Evolutionary conservation across 805 yeast genomes (phyloP).

Genomic region (Ogataea nakhonphanomensis): DNA sequence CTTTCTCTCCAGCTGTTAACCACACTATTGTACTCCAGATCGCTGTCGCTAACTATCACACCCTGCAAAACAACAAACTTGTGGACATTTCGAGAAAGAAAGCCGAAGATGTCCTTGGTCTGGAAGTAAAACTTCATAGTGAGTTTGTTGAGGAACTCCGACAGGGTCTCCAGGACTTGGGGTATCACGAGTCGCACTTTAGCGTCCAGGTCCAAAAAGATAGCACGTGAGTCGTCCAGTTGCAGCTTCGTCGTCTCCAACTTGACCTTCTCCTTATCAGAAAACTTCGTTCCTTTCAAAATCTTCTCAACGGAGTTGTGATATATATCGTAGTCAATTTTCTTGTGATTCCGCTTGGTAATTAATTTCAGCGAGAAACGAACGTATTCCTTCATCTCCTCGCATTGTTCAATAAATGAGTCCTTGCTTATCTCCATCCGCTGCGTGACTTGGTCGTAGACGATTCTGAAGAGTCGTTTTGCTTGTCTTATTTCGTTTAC

Average conservation of each 20-base stretch:
- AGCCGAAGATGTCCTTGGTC: conserved; percentile 35
- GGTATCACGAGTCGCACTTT: conserved; percentile 44
- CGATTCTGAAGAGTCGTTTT: conserved; percentile 22
- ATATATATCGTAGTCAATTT: conserved; percentile 38
- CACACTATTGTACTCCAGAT: conserved; percentile 33
- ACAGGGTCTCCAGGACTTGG: conserved; percentile 41
- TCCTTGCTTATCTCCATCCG: conserved; percentile 26
- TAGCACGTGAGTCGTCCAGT: conserved; percentile 30
- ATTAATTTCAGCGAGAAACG: conserved; percentile 38
- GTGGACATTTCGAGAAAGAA: conserved; percentile 31
- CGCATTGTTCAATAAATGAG: conserved; percentile 33
- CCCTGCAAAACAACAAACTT: conserved; percentile 35
- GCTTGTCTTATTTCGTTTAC: conserved; percentile 31
- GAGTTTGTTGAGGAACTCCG: conserved; percentile 46
- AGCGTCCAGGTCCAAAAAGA: conserved; percentile 37
- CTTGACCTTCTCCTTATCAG: conserved; percentile 38
- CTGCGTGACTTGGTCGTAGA: conserved; percentile 24
- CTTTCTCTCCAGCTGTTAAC: conserved; percentile 37
- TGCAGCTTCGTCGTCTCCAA: conserved; percentile 33
- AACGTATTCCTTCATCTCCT: conserved; percentile 39
- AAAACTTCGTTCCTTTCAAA: conserved; percentile 31
- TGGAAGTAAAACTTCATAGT: conserved; percentile 38
- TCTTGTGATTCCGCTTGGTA: conserved; percentile 43
- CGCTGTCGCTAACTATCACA: conserved; percentile 15
- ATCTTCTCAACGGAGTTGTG: conserved; percentile 38